Conservation (phyloP, 139 green algal genomes). For the Tetraselmis striata region DNA sequence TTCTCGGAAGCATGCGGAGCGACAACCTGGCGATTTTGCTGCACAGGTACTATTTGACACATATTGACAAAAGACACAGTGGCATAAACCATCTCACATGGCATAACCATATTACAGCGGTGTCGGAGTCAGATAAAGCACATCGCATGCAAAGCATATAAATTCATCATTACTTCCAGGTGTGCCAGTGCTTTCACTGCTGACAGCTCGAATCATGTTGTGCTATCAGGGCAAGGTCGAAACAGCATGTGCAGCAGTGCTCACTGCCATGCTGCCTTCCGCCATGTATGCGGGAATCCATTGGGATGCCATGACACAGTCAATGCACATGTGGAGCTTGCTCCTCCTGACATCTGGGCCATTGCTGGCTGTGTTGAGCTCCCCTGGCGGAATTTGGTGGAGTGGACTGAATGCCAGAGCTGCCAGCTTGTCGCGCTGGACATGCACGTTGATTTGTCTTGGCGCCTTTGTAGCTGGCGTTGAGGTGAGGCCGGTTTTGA, state of each 20-base stretch:
- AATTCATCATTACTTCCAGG: too few relatives aligned
- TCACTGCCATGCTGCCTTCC: neutral
- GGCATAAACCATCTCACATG: too few relatives aligned
- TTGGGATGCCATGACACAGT: neutral
- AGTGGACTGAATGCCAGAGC: neutral
- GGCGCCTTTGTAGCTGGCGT: neutral
- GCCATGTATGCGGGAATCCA: neutral
- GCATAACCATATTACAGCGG: too few relatives aligned
- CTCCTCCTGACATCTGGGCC: neutral
- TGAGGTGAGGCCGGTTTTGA: too few relatives aligned
- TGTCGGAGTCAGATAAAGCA: too few relatives aligned
- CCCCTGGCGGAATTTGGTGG: neutral
- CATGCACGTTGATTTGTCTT: neutral
- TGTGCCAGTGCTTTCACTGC: too few relatives aligned
- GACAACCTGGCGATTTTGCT: neutral
- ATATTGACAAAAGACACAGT: too few relatives aligned
- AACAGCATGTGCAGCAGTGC: neutral
- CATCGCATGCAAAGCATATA: too few relatives aligned
- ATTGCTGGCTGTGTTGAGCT: neutral
- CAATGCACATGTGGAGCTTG: neutral
- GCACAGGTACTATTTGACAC: too few relatives aligned
- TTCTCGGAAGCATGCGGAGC: neutral
- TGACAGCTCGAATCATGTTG: too few relatives aligned
- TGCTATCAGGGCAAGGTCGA: neutral
- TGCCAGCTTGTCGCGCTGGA: neutral